Evolutionary conservation across 2,329 filamentous ascomycete species (phyloP), one percentile per base, ranked within the genome.

Genomic region (Xylariaceae sp.): DNA sequence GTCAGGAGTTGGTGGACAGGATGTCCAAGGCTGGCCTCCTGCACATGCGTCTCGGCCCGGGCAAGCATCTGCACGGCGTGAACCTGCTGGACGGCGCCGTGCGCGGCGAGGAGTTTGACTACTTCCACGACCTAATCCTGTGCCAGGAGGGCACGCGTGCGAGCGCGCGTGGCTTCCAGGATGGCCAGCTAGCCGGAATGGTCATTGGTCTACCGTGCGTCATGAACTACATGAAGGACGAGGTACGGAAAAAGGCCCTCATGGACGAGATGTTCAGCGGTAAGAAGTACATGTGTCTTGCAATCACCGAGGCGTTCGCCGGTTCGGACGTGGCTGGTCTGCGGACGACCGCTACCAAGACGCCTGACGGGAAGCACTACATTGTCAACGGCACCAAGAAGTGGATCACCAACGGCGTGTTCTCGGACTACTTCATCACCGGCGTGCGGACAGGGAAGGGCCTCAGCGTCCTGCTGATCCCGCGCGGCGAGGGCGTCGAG

Each of bases 161-260:
- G 6, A 89, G 87, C 68, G 84, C 87, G 26, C 76, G 88, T 63
- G 90, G 89, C 1, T 95, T 94, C 72, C 85, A 89, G 69, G 90
- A 95, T 68, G 90, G 89, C 3, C 92, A 90, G 71, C 83, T 95
- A 81, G 86, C 88, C 2, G 89, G 90, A 49, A 90, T 95, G 87
- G 85, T 85, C 26, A 95, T 95, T 61, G 84, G 84, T 37, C 73
- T 95, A 59, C 89, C 89, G 1, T 89, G 88, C 10, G 82, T 95
- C 21, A 79, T 90, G 67, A 86, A 92, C 74, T 95, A 86, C 77
- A 81, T 88, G 69, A 82, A 80, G 48, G 80, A 92, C 64, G 75
- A 82, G 52, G 74, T 74, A 40, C 80, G 89, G 63, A 85, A 85
- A 72, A 79, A 85, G 62, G 78, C 77, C 49, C 78, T 95, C 44